Evolutionary conservation across 2,329 filamentous ascomycete species (phyloP), one percentile per base, ranked within the genome.

Genomic region (Aspergillus brunneoviolaceus): DNA sequence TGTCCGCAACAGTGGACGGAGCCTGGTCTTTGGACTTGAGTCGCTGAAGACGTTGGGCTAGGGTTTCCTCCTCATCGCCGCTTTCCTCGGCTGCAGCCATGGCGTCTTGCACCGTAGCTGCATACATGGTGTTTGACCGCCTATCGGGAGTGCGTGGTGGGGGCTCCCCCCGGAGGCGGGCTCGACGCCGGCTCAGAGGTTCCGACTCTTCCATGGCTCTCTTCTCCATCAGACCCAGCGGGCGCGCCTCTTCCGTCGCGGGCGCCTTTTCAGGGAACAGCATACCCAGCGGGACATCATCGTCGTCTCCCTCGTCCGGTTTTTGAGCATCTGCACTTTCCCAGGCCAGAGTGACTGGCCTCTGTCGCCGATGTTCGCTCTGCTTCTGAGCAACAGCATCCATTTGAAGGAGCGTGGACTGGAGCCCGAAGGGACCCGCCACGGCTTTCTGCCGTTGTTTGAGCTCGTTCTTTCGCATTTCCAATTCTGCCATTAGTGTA

Each of bases 141-240:
- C 71, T 68, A 9, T 71, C 69, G 5, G 65, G 67, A 9, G 66
- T 66, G 5, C 71, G 72, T 6, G 78, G 72, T 12, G 66, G 65
- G 10, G 68, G 67, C 49, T 84, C 81, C 42, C 90, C 91, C 49
- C 88, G 84, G 6, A 97, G 81, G 58, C 93, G 84, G 47, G 89
- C 89, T 51, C 91, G 87, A 2, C 93, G 88, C 45, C 84, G 84
- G 68, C 89, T 92, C 21, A 97, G 80, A 0, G 95, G 93, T 73
- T 98, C 95, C 58, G 92, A 95, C 69, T 99, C 95, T 73, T 99
- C 95, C 65, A 95, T 79, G 60, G 96, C 89, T 51, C 91, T 87
- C 68, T 86, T 87, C 71, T 96, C 79, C 69, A 82, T 76, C 9
- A 82, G 70, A n/a, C 80, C 80, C 29, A 80, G 57, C 1, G 80